A percentile compares a stretch with the other conserved stretches of the same genome.
These are phyloP conservation scores for Terfezia boudieri DNA, from an alignment of 495 filamentous ascomycete genomes.

Conservation along the genomic window DNA sequence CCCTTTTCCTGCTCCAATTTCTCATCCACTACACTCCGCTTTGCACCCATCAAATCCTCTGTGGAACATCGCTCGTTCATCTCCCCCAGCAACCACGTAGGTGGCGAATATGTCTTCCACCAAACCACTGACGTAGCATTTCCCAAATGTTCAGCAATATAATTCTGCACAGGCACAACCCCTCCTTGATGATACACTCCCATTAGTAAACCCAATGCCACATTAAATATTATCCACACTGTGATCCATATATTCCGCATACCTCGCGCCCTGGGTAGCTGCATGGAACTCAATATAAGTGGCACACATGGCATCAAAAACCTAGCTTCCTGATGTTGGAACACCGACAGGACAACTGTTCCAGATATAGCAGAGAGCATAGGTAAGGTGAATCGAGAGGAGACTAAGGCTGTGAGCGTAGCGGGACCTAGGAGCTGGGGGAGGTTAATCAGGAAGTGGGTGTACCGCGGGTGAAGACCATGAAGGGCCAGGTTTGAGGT, in stretches of 20 bases:
- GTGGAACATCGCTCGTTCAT: slow-evolving; percentile 45
- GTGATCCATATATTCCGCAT: slow-evolving; percentile 32
- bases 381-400: slow-evolving; percentile 30
- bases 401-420: slow-evolving; percentile 37
- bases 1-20: slow-evolving; percentile 33
- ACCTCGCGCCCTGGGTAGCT: slow-evolving; percentile 36
- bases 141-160: slow-evolving; percentile 19
- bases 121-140: slow-evolving; percentile 54
- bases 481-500: slow-evolving; percentile 63
- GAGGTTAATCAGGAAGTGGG: slow-evolving; percentile 68
- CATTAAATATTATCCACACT: slow-evolving; percentile 68
- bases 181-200: slow-evolving; percentile 89
- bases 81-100: slow-evolving; percentile 70
- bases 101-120: slow-evolving; percentile 97
- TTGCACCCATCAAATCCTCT: slow-evolving; percentile 61
- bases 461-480: slow-evolving; percentile 78
- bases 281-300: slow-evolving; percentile 64
- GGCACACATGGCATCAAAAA: slow-evolving; percentile 79
- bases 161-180: slow-evolving; percentile 55
- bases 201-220: slow-evolving; percentile 56
- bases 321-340: slow-evolving; percentile 85
- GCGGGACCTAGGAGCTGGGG: slow-evolving; percentile 83
- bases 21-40: slow-evolving; percentile 35
- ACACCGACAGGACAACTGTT: slow-evolving; percentile 52
- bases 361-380: slow-evolving; percentile 44